These are phyloP conservation scores for Trichothecium roseum DNA, from an alignment of 2,329 filamentous ascomycete species.

Conservation along the genomic window DNA sequence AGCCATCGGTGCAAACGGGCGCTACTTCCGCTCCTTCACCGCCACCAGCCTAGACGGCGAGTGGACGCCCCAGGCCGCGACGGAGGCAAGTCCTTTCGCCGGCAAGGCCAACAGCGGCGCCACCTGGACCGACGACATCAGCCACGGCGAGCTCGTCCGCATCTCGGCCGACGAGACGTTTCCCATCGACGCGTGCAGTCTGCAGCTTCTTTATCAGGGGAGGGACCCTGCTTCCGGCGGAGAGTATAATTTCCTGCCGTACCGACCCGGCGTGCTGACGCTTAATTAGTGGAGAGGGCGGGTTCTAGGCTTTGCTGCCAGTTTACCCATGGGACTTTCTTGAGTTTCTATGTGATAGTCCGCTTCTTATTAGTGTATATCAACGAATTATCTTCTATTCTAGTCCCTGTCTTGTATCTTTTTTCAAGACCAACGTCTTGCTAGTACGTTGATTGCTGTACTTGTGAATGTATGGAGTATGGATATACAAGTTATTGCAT, in stretches of 20 bases:
- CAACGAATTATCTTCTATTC: no score
- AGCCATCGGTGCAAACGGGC: constrained; percentile 42
- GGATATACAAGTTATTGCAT: no score
- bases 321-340: no score
- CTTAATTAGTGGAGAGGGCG: no score
- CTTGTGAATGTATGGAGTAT: no score
- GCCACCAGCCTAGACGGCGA: constrained; percentile 42
- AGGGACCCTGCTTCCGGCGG: constrained; percentile 23
- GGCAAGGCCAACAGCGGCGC: constrained; percentile 56
- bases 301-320: no score
- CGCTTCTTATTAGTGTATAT: no score
- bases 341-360: no score
- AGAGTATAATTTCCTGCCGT: constrained; percentile 43
- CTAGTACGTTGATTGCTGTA: no score
- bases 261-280: constrained; percentile 44
- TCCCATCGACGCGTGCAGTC: constrained; percentile 51
- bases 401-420: no score
- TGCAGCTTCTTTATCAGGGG: constrained; percentile 57
- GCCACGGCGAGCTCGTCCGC: constrained; percentile 52
- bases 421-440: no score
- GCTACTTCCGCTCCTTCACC: constrained; percentile 59
- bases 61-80: constrained; percentile 48
- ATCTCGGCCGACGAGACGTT: constrained; percentile 49
- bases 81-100: constrained; percentile 51
- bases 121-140: constrained; percentile 57